A percentile compares a stretch with the other conserved stretches of the same genome.
Conservation (phyloP, 441 rosid species). For the Hura crepitans region DNA sequence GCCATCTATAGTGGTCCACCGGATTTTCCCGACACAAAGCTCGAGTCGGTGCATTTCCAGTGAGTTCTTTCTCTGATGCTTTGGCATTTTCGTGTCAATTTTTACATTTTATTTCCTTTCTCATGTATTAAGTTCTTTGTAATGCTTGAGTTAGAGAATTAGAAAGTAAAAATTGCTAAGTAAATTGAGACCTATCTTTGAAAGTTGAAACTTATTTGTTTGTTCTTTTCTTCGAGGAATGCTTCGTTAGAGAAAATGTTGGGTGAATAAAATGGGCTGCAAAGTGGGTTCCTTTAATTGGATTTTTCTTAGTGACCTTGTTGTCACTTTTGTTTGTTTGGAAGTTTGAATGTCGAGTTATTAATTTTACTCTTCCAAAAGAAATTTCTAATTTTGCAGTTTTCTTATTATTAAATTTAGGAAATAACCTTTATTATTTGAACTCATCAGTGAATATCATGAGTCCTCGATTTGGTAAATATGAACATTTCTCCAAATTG, state of each 20-base stretch:
- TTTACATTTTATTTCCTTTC: neutral
- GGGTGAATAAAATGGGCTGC: neutral
- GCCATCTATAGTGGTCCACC: neutral
- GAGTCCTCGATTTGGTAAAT: neutral
- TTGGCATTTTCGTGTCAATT: neutral
- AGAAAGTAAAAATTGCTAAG: neutral
- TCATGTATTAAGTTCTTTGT: neutral
- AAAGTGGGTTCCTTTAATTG: neutral
- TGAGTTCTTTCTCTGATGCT: neutral
- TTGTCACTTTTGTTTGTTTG: neutral
- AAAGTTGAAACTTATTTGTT: too few relatives aligned
- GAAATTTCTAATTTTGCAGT: neutral
- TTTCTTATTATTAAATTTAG: neutral
- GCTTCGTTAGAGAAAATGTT: neutral
- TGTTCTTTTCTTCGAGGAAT: too few relatives aligned
- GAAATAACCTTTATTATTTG: neutral
- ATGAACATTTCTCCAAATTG: neutral
- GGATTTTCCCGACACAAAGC: neutral
- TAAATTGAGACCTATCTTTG: neutral
- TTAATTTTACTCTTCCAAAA: neutral
- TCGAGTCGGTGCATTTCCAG: constrained; percentile 9
- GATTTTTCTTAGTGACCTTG: too few relatives aligned
- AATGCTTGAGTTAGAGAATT: neutral
- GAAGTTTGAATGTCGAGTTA: neutral
- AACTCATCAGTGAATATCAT: neutral